These are phyloP conservation scores for Xylaria telfairii DNA, from an alignment of 495 filamentous ascomycete genomes.

Conservation along the genomic window DNA sequence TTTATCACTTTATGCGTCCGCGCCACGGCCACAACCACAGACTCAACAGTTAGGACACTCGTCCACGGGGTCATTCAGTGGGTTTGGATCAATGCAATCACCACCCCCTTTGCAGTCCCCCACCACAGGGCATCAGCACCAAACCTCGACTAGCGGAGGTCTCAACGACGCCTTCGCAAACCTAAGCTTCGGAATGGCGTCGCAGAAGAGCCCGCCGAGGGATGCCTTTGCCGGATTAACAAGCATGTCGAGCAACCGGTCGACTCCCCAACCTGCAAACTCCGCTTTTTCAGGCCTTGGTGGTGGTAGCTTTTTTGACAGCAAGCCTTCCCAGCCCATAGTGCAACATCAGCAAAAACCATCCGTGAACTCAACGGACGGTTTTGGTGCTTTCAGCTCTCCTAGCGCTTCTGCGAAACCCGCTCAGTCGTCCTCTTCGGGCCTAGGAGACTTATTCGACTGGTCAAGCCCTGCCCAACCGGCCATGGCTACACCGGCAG, in stretches of 20 bases:
- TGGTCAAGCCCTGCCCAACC: slow-evolving; percentile 66
- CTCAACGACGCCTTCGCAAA: slow-evolving; percentile 88
- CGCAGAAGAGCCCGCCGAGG: slow-evolving; percentile 61
- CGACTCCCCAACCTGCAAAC: slow-evolving; percentile 60
- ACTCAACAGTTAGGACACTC: slow-evolving; percentile 59
- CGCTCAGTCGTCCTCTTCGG: slow-evolving; percentile 54
- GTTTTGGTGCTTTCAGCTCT: slow-evolving; percentile 61
- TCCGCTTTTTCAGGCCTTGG: slow-evolving; percentile 62
- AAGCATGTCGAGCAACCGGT: slow-evolving; percentile 60
- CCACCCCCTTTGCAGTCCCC: slow-evolving; percentile 41
- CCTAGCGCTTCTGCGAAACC: slow-evolving; percentile 55
- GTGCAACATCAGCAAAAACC: slow-evolving; percentile 56
- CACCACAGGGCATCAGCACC: slow-evolving; percentile 49
- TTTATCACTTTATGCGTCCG: slow-evolving; percentile 89
- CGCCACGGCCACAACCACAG: slow-evolving; percentile 70
- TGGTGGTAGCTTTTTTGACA: slow-evolving; percentile 82
- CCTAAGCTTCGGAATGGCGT: slow-evolving; percentile 70
- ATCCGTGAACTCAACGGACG: slow-evolving; percentile 51
- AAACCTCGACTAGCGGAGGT: slow-evolving; percentile 66
- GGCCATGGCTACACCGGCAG: slow-evolving; percentile 50
- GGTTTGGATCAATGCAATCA: slow-evolving; percentile 70
- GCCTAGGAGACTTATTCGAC: slow-evolving; percentile 79
- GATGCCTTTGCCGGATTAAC: slow-evolving; percentile 76
- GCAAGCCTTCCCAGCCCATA: slow-evolving; percentile 63
- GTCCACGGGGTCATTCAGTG: slow-evolving; percentile 49